Evolutionary conservation across 805 yeast genomes (phyloP), one percentile per base, ranked within the genome.

Genomic region (Starmerella riodocensis): DNA sequence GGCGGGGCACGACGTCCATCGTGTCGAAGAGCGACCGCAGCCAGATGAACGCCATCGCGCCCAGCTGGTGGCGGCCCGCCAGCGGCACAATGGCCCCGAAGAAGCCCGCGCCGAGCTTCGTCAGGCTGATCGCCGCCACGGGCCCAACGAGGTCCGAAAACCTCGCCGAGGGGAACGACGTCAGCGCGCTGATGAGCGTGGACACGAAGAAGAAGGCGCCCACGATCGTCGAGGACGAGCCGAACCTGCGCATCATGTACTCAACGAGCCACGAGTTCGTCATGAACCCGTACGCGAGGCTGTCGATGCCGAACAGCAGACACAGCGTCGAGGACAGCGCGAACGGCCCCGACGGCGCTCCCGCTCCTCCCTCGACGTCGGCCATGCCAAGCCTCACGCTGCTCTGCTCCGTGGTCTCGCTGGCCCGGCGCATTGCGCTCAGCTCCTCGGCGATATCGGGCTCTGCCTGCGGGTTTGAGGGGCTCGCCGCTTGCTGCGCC

Each of bases 1-100:
- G 94, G 37, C 96, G 70, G 6, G 95, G 94, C 3, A 84, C 91
- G 22, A 84, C 94, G 55, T 85, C 96, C 86, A 85, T 83, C 1
- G 86, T 73, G 2, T 76, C 66, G 0, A 83, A 72, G 2, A 76
- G 61, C 43, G 74, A 75, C 47, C 81, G 73, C 20, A 70, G 54
- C 17, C 76, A 48, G 25, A 79, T 62, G 5, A 73, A 57, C 0
- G 61, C 39, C 21, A 79, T 65, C 0, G 88, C 79, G 0, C 55
- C 43, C n/a, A 62, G 45, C 28, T 52, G 52, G 18, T 45, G 42
- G n/a, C n/a, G n/a, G 14, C 67, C 63, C 6, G 67, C 59, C 3
- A 69, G 46, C 4, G 83, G 81, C 9, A 74, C 63, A 12, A 65
- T 35, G 2, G 72, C 64, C 50, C 76, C 70, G 43, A 81, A 73